Evolutionary conservation across 768 basidiomycete species (phyloP).

Genomic region (Lactarius sp.): DNA sequence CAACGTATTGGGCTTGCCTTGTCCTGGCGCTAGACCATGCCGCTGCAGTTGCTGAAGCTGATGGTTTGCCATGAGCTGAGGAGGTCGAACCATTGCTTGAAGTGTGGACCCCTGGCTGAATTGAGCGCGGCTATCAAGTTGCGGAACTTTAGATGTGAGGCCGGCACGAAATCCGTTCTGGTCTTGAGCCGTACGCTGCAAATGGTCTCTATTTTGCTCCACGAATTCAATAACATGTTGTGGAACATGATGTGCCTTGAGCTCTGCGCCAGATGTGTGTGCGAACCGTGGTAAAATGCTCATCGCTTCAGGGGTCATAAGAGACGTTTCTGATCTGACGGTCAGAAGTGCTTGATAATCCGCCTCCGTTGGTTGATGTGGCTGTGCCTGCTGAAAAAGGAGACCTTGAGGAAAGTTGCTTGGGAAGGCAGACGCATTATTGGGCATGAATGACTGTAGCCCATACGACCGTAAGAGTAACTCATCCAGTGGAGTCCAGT

Average conservation of each 20-base stretch:
- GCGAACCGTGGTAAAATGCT: constrained; percentile 22
- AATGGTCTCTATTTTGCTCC: constrained; percentile 15
- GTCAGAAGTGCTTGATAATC: constrained; percentile 18
- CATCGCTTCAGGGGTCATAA: constrained; percentile 4
- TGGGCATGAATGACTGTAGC: background rate
- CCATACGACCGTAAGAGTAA: no score
- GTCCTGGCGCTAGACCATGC: background rate
- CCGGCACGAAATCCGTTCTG: constrained; percentile 19
- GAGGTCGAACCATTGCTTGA: constrained; percentile 2
- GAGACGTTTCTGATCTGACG: constrained; percentile 1
- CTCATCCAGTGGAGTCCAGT: no score
- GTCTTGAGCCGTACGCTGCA: constrained; percentile 17
- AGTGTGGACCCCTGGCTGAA: constrained; percentile 1
- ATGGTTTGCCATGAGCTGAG: constrained; percentile 4
- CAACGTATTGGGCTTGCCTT: constrained; percentile 3
- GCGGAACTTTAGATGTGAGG: constrained; percentile 13
- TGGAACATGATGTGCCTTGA: constrained; percentile 18
- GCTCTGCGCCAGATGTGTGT: constrained; percentile 16
- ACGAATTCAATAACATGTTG: constrained; percentile 12
- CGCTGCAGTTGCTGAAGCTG: constrained; percentile 6
- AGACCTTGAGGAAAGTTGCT: constrained; percentile 20
- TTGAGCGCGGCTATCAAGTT: constrained; percentile 13
- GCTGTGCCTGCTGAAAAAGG: constrained; percentile 12
- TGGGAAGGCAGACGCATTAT: constrained; percentile 21
- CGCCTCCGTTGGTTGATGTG: constrained; percentile 16